These are phyloP conservation scores for Cordyceps sp. DNA, from an alignment of 2,329 filamentous ascomycete species.

Conservation along the genomic window DNA sequence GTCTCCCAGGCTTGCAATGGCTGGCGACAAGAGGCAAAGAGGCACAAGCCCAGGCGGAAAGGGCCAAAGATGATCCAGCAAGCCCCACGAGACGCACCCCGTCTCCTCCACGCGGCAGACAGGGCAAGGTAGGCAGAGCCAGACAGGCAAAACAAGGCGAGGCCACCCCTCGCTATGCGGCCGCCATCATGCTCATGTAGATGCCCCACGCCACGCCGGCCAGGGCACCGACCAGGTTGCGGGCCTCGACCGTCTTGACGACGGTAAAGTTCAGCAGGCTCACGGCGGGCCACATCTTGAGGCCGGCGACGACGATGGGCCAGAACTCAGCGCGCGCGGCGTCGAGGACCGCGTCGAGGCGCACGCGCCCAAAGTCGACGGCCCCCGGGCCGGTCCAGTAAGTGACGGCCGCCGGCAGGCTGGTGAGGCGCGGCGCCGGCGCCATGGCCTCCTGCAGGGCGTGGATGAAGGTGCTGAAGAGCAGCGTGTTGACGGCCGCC, in stretches of 20 bases:
- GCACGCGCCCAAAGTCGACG: conserved; percentile 27
- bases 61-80: too few species aligned
- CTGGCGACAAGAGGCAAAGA: too few species aligned
- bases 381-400: conserved; percentile 21
- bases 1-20: too few species aligned
- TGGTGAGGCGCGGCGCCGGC: conserved; percentile 19
- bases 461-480: conserved; percentile 44
- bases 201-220: conserved; percentile 61
- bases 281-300: conserved; percentile 53
- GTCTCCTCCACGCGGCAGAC: too few species aligned
- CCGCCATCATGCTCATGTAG: conserved; percentile 50
- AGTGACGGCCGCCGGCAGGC: conserved; percentile 15
- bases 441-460: conserved; percentile 35
- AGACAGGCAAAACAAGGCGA: too few species aligned
- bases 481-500: conserved; percentile 45
- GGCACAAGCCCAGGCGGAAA: too few species aligned
- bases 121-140: too few species aligned
- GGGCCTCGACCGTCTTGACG: conserved; percentile 51
- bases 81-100: too few species aligned
- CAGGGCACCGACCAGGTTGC: conserved; percentile 54
- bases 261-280: conserved; percentile 52
- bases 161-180: too few species aligned
- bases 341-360: conserved; percentile 25
- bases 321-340: conserved; percentile 38
- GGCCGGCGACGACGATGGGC: conserved; percentile 49